phyloP scores from a whole-genome alignment of 2,329 filamentous ascomycete species.

The Botrytis porri region DNA sequence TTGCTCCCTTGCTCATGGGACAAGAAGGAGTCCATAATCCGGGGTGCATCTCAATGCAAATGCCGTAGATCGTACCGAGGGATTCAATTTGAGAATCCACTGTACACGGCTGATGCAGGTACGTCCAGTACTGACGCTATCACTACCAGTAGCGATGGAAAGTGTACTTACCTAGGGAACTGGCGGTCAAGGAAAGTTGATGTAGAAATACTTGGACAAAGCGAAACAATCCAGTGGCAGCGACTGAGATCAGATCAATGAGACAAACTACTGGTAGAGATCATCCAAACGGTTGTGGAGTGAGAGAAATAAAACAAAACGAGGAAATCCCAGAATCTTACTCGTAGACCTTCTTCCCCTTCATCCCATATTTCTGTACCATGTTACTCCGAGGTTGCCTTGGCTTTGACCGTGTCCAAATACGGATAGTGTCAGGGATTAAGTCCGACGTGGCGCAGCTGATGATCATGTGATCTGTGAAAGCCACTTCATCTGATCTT shows the following conservation, averaged over 20 bases:
- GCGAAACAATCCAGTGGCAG: background rate
- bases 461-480: background rate
- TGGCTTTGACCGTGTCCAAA: slow-evolving; percentile 13
- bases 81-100: background rate
- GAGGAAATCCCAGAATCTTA: background rate
- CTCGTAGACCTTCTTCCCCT: background rate
- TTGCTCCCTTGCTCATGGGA: slow-evolving; percentile 8
- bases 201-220: background rate
- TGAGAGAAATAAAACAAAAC: slow-evolving; percentile 9
- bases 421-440: background rate
- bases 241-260: background rate
- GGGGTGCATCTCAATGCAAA: slow-evolving; percentile 15
- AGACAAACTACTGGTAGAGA: background rate
- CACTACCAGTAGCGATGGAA: background rate
- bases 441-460: background rate
- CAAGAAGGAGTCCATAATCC: slow-evolving; percentile 9
- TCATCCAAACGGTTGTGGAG: slow-evolving; percentile 5
- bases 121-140: background rate
- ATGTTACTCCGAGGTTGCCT: slow-evolving; percentile 7
- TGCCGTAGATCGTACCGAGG: background rate
- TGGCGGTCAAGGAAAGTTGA: slow-evolving; percentile 12
- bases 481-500: background rate
- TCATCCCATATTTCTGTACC: background rate
- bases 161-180: background rate
- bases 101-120: slow-evolving; percentile 4